Conservation (phyloP, 441 rosid genomes). For the Geranium incanum region DNA sequence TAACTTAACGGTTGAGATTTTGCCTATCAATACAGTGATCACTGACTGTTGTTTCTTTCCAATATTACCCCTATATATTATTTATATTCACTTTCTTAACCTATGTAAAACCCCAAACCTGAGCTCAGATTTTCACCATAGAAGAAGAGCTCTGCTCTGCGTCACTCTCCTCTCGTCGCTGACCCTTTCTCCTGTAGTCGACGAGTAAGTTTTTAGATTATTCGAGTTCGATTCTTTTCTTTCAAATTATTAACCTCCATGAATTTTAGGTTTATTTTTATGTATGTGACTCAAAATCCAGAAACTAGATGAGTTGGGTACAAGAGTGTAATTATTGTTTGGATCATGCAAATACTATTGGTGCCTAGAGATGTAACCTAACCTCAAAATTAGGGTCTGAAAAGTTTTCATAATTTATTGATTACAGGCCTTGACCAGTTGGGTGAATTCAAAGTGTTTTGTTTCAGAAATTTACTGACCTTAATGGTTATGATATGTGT, state of each 20-base stretch:
- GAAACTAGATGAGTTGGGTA: background rate
- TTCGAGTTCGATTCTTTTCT: background rate
- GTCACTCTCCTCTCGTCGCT: conserved; percentile 1
- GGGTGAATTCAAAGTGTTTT: too few relatives aligned
- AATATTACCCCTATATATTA: background rate
- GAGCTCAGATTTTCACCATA: background rate
- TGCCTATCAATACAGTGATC: background rate
- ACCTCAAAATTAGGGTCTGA: too few relatives aligned
- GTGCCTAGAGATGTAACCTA: background rate
- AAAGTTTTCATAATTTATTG: too few relatives aligned
- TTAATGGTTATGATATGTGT: too few relatives aligned
- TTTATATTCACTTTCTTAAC: background rate
- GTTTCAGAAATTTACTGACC: too few relatives aligned
- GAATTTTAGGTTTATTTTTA: background rate
- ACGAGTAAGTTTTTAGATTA: background rate
- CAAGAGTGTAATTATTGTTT: background rate
- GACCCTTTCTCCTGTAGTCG: background rate
- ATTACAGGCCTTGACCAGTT: too few relatives aligned
- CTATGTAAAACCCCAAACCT: background rate
- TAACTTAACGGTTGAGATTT: background rate
- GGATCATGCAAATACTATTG: background rate
- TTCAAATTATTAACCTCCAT: background rate
- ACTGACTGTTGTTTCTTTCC: background rate
- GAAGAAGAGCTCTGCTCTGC: conserved; percentile 4
- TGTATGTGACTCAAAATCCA: background rate